A percentile compares a stretch with the other conserved stretches of the same genome.
phyloP scores from a whole-genome alignment of 345 rosid genomes.

The Linum usitatissimum region DNA sequence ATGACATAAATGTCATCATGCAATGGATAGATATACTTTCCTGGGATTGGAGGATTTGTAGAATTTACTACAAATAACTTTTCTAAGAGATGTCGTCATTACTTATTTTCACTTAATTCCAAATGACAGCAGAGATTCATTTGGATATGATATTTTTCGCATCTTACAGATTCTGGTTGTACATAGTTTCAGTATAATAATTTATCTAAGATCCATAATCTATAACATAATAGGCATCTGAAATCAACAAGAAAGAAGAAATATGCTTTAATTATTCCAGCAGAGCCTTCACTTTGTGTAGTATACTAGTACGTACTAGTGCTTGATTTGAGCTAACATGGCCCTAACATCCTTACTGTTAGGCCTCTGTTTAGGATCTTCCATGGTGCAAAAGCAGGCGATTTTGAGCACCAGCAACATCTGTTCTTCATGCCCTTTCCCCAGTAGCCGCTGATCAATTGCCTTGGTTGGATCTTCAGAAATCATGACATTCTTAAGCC shows the following conservation, averaged over 20 bases:
- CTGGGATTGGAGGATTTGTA: background rate
- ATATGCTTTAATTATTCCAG: conserved; percentile 5
- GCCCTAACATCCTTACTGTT: conserved; percentile 64
- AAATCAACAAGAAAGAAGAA: background rate
- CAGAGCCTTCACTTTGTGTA: background rate
- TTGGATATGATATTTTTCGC: background rate
- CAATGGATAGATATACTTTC: background rate
- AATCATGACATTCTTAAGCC: conserved; percentile 66
- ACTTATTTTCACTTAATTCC: no score
- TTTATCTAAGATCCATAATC: no score
- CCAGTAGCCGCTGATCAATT: conserved; percentile 48
- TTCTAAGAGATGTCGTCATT: no score
- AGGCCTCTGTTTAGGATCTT: conserved; percentile 79
- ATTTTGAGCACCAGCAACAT: conserved; percentile 71
- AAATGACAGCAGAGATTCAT: no score
- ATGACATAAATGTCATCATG: background rate
- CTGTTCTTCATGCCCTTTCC: conserved; percentile 59
- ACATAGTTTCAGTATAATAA: background rate
- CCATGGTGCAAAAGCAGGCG: conserved; percentile 73
- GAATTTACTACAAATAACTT: no score
- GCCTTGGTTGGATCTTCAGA: conserved; percentile 57
- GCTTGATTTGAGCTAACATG: conserved; percentile 59
- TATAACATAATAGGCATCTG: no score
- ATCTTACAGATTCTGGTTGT: background rate
- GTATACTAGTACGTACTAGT: conserved; percentile 1